phyloP scores from a whole-genome alignment of 257 asterid genomes.

The Solanum raphanifolium region DNA sequence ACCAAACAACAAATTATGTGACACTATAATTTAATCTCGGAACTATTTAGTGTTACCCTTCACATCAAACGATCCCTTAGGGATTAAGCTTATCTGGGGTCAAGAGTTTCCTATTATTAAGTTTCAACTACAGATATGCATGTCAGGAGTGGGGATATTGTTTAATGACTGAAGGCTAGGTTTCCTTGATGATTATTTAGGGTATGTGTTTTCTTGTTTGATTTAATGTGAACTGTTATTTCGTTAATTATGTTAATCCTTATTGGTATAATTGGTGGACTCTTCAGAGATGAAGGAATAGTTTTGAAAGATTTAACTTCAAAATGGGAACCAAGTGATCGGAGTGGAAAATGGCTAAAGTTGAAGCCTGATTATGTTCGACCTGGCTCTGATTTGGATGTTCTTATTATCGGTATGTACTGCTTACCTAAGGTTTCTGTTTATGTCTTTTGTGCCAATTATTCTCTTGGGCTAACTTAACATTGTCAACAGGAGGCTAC shows the following conservation, averaged over 20 bases:
- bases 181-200: constrained; percentile 7
- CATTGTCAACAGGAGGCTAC: constrained; percentile 67
- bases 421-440: constrained; percentile 2
- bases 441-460: not conserved
- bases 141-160: not conserved
- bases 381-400: constrained; percentile 91
- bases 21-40: not conserved
- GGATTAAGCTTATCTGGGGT: not conserved
- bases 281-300: constrained; percentile 82
- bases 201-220: constrained; percentile 4
- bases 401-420: constrained; percentile 72
- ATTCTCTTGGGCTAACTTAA: constrained; percentile 2
- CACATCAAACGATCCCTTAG: not conserved
- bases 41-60: not conserved
- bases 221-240: constrained; percentile 2
- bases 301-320: constrained; percentile 84
- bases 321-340: constrained; percentile 98
- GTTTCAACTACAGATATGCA: not conserved
- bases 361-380: constrained; percentile 89
- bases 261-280: not conserved
- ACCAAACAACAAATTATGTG: not conserved
- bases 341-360: constrained; percentile 96
- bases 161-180: not conserved
- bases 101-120: not conserved
- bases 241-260: constrained; percentile 2